Base-by-base conservation (phyloP, 1,284 basidiomycete species). In the Gymnopus androsaceus region DNA sequence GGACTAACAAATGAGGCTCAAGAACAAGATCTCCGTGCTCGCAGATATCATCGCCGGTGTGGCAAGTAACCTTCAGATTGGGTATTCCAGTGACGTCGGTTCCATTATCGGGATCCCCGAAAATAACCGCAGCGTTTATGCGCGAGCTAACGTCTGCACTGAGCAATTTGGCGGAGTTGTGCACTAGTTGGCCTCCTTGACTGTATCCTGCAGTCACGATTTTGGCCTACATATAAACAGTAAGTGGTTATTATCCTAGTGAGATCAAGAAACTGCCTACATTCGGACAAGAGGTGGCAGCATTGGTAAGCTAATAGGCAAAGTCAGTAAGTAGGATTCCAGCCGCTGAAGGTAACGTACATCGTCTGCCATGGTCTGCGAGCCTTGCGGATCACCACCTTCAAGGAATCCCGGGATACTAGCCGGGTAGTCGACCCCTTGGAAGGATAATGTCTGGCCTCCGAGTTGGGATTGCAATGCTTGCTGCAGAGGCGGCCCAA, bases 101-200 rank as follows among this genome's bases (percentile, higher is more conserved):
- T 4, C 54, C 53, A 4, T 51, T 36, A 52, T 60, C 59, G 2
- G 61, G 61, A 31, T 62, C 59, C 15, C 61, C 59, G 27, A 63
- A 63, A 34, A 57, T 63, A 11, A 63, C 62, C 6, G 52, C 55
- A 11, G 57, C 57, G 4, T 53, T 59, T 46, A 60, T 55, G 46
- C 37, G 59, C 3, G 44, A 15, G 4, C 36, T 11, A 14, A 58
- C 55, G 21, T 17, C 28, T 15, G 54, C 0, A 12, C 59, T 40
- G 8, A 62, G 30, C 36, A 47, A 41, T 21, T 54, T 53, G 3
- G 61, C 63, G 1, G 61, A 56, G 23, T 64, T 64, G 49, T 64
- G 63, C 12, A 63, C 58, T 11, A 64, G 51, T 27, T 64, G 61
- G 23, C 53, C 61, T 17, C 63, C 61, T 59, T 63, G 61, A 28